Base-by-base conservation (phyloP, 352 stramenopile genomes). In the Phytophthora pistaciae region DNA sequence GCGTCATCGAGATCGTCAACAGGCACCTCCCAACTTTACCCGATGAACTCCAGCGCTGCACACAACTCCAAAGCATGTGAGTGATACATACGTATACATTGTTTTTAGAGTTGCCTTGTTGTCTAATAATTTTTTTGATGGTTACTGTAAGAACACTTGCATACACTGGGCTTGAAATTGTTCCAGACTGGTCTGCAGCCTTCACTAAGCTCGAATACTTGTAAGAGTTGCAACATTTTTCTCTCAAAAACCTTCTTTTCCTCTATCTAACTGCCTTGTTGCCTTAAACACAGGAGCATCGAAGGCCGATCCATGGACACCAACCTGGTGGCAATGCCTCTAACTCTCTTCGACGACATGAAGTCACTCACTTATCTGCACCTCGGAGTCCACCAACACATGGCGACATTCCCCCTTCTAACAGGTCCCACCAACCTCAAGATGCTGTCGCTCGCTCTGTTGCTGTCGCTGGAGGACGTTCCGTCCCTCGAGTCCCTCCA, bases 161-260 rank as follows among this genome's bases (percentile, higher is more conserved):
- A 23, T 78, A 78, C 52, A 79, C 67, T 16, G 66, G 57, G 13
- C 38, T 79, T 3, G 10, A 67, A 18, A 36, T 31, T 1, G 20
- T 82, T 27, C 75, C 75, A 10, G 31, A 29, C 1, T 77, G 71
- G 70, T 16, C 40, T 2, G 20, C 55, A 4, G 56, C 2, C 1
- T 71, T 78, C 27, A 59, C 54, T 2, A 68, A 71, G 11, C 55
- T 81, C 14, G 59, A 77, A 53, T 75, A 64, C 29, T 14, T 81
- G 74, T 81, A 49, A n/a, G n/a, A n/a, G 70, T 72, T 14, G 29
- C 9, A 6, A 3, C 14, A 29, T 2, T 0, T n/a, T 23, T 21
- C 52, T 27, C 20, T 55, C 21, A 31, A 36, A 2, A 33, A 3
- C 18, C n/a, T 16, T n/a, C 29, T 33, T 3, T 13, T 23, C 5